Percentiles rank a stretch among this genome's conserved stretches.
phyloP scores from a whole-genome alignment of 495 filamentous ascomycete species.

The Xylaria acuta region DNA sequence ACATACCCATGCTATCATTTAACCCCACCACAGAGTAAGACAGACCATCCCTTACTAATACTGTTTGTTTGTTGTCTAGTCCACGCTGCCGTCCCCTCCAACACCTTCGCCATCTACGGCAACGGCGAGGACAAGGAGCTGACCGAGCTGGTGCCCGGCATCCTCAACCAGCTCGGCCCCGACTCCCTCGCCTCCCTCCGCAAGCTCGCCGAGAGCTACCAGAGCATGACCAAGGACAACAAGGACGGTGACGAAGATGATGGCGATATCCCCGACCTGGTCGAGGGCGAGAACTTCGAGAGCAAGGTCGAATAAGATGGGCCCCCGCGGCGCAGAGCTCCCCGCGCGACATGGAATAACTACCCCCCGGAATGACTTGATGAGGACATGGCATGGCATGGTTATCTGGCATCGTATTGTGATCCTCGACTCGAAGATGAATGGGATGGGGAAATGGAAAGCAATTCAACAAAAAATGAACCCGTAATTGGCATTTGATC shows the following conservation, averaged over 20 bases:
- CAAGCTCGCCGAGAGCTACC: slow-evolving; percentile 98
- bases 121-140: slow-evolving; percentile 99
- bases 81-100: slow-evolving; percentile 93
- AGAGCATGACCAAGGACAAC: slow-evolving; percentile 97
- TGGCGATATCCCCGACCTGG: slow-evolving; percentile 94
- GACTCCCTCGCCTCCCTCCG: slow-evolving; percentile 97
- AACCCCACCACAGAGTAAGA: background rate
- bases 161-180: slow-evolving; percentile 98
- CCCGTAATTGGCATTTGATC: slow-evolving; percentile 35
- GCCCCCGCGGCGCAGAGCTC: slow-evolving; percentile 1
- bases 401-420: slow-evolving; percentile 25
- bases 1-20: background rate
- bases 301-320: slow-evolving; percentile 82
- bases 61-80: slow-evolving; percentile 57
- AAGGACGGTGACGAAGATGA: slow-evolving; percentile 81
- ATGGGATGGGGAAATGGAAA: slow-evolving; percentile 11
- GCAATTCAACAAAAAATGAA: slow-evolving; percentile 21
- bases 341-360: slow-evolving; percentile 19
- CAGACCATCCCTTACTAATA: background rate
- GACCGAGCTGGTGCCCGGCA: slow-evolving; percentile 97
- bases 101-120: slow-evolving; percentile 99
- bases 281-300: slow-evolving; percentile 96
- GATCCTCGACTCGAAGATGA: slow-evolving; percentile 22
- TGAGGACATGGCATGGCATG: slow-evolving; percentile 23
- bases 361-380: slow-evolving; percentile 22